Conservation (phyloP, 805 yeast genomes). For the Starmerella stigmatis region DNA sequence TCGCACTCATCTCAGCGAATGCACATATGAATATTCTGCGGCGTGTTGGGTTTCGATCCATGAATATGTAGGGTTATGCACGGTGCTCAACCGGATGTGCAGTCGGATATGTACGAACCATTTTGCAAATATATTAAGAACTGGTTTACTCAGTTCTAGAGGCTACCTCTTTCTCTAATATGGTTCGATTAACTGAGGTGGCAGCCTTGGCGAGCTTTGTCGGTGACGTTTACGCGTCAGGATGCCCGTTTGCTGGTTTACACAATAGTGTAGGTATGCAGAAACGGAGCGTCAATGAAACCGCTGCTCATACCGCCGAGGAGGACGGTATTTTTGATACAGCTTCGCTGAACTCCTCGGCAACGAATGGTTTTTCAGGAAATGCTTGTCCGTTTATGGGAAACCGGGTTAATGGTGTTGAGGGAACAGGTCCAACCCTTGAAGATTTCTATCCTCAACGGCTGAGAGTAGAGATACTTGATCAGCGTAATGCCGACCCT, state of each 20-base stretch:
- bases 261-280: background rate
- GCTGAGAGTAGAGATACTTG: constrained; percentile 19
- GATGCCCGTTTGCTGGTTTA: constrained; percentile 1
- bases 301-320: background rate
- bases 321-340: constrained; percentile 4
- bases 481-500: constrained; percentile 15
- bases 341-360: background rate
- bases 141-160: no score
- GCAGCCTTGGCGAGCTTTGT: background rate
- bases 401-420: constrained; percentile 17
- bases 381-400: constrained; percentile 9
- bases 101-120: background rate
- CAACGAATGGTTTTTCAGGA: constrained; percentile 2
- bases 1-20: no score
- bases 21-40: no score
- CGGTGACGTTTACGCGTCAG: background rate
- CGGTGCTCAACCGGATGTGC: no score
- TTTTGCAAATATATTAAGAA: background rate
- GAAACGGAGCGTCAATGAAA: background rate
- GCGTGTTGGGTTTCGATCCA: no score
- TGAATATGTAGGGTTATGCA: no score
- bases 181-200: background rate
- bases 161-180: background rate
- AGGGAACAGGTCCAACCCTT: constrained; percentile 18
- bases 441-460: constrained; percentile 19